Evolutionary conservation across 768 basidiomycete genomes (phyloP), one percentile per base, ranked within the genome.

Genomic region (Mycena rebaudengoi): DNA sequence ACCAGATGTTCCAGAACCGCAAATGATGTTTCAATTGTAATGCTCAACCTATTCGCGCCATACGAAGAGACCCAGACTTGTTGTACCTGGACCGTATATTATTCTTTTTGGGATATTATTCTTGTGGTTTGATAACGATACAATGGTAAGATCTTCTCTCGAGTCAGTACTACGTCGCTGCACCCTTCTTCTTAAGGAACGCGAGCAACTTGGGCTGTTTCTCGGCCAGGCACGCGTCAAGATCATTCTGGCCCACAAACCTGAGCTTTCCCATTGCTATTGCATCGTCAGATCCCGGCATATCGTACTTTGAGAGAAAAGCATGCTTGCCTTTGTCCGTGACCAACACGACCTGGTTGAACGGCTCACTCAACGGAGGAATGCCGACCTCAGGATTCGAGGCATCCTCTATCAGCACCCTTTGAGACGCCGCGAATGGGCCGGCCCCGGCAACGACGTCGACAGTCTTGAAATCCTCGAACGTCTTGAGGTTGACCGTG

Each of bases 271-370:
- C n/a, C 46, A 49, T 32, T 29, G 46, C 46, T 49, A 49, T 32
- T n/a, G 32, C 13, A 49, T 16, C 7, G 8, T 49, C 46, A 49
- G 46, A 49, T n/a, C n/a, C 26, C 32, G 28, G 29, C 14, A 28
- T 14, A 49, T 49, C 7, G n/a, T 18, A 8, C 18, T 25, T 25
- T 16, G n/a, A n/a, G 16, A 13, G 16, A 14, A 5, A 25, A 8
- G 28, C 16, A n/a, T 6, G 52, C 54, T 4, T 16, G 26, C 54
- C 54, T 33, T 56, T 56, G n/a, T 45, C 43, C 3, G 43, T 44
- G 41, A 56, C 43, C 29, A 56, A 35, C 44, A 56, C 54, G 13
- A 56, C 54, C 54, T 56, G 54, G 23, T 56, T 56, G 54, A 56
- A 56, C 41, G 54, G 54, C 33, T 56, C 41, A 32, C 23, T 45